Base-by-base conservation (phyloP, 1,284 basidiomycete genomes). In the Apiotrichum laibachii region DNA sequence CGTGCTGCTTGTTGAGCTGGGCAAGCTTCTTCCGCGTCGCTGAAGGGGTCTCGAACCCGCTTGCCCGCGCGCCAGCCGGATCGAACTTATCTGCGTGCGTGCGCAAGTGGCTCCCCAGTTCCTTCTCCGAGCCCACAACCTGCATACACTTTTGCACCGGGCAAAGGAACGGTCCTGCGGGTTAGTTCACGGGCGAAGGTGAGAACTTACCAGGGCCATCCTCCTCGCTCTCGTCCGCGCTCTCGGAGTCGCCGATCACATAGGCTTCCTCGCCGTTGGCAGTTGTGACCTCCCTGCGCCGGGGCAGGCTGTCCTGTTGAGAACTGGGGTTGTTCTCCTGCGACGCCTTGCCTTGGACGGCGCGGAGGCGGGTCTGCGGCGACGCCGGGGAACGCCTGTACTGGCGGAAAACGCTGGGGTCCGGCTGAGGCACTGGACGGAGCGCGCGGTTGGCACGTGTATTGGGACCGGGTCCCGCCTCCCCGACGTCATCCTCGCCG, bases 201-300 rank as follows among this genome's bases (percentile, higher is more conserved):
- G 46, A 40, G 5, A 37, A 37, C 37, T 11, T 35, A 19, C 10
- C 26, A 31, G 26, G 26, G 26, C n/a, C 19, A 34, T 31, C 22
- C 13, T 48, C 42, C 11, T 60, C 54, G 34, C 26, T 31, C 26
- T 56, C 55, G 10, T 61, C 60, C 2, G 53, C 60, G 9, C 53
- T 54, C 35, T 50, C 49, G 21, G 49, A 50, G 16, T 61, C 62
- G 5, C 53, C 50, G 11, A 48, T 49, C 16, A 61, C 56, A 5
- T 48, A 53, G 19, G 57, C 65, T 50, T 64, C 64, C 33, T 59
- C 62, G 7, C 64, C 66, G 35, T 64, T 61, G 16, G 64, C 56
- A 22, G 64, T 47, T 1, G 35, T 42, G 22, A 52, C 31, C 46
- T 46, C 47, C 16, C 53, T 44, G 9, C n/a, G 2, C 4, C 34